These are phyloP conservation scores for Penicillium coffeae DNA, from an alignment of 495 filamentous ascomycete genomes.

Conservation along the genomic window DNA sequence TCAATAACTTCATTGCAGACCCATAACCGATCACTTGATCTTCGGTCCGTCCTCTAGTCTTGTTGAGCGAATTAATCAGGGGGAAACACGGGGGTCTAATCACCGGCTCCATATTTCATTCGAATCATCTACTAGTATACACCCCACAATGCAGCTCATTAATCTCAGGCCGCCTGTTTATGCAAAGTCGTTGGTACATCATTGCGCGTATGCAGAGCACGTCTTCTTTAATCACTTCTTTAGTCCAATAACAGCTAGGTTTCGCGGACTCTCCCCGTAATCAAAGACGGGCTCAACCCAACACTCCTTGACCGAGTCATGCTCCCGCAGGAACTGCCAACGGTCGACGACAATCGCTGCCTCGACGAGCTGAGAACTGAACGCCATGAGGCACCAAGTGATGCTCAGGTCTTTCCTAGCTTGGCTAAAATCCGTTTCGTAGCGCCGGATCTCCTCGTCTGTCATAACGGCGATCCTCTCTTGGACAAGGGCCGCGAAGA, in stretches of 20 bases:
- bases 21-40: too few species aligned
- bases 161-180: not conserved
- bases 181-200: not conserved
- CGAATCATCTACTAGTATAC: too few species aligned
- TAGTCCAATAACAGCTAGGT: slow-evolving; percentile 83
- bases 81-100: too few species aligned
- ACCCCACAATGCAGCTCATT: not conserved
- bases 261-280: slow-evolving; percentile 81
- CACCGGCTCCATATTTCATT: too few species aligned
- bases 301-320: slow-evolving; percentile 58
- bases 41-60: too few species aligned
- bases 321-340: slow-evolving; percentile 84
- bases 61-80: too few species aligned
- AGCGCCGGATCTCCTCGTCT: slow-evolving; percentile 67
- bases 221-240: slow-evolving; percentile 52
- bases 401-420: slow-evolving; percentile 79
- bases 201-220: not conserved
- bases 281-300: slow-evolving; percentile 96
- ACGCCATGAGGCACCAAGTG: slow-evolving; percentile 92
- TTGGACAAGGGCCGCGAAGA: slow-evolving; percentile 52
- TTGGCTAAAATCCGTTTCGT: slow-evolving; percentile 58
- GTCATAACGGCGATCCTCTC: slow-evolving; percentile 60
- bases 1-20: too few species aligned
- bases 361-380: slow-evolving; percentile 83
- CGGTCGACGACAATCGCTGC: slow-evolving; percentile 87